Evolutionary conservation across 768 basidiomycete genomes (phyloP), one percentile per base, ranked within the genome.

Genomic region (Podaxis rugospora): DNA sequence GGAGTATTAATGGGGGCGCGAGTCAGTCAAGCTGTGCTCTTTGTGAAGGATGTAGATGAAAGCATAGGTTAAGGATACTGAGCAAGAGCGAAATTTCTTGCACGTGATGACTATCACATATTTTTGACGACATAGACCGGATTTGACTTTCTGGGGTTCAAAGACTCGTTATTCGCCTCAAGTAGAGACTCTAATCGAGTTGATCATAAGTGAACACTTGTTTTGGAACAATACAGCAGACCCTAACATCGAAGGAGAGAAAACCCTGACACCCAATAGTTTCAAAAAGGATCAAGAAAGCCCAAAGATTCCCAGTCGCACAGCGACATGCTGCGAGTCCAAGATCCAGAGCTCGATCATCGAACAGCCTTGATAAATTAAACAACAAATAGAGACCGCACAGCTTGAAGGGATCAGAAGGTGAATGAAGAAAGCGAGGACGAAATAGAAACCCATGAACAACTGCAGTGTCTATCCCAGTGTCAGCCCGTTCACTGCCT

Each of bases 401-500:
- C 3, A 7, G 47, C 11, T 49, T 23, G 27, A 50, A 50, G 4
- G 18, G 14, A 37, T 25, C 25, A 49, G 27, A 28, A n/a, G 4
- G 23, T 18, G 36, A 49, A 27, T 32, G 39, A 25, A 46, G 25
- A 52, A 23, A 32, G 35, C 10, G 18, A 18, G 25, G 13, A 47
- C 18, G 55, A 10, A 54, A n/a, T 21, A 37, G 47, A 14, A 36
- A 36, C 53, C 32, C 51, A 27, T 27, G 27, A 27, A 10, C 27
- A 18, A 36, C 16, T 13, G 14, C 50, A 18, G n/a, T 66, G 32
- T 62, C 68, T 72, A 78, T 65, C 72, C 75, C 63, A 83, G 70
- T 21, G 75, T 86, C 66, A 93, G 72, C 21, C 88, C 79, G 63
- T 84, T 80, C 37, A 93, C 90, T 10, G 82, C 90, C 62, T 92